A percentile compares a stretch with the other conserved stretches of the same genome.
These are phyloP conservation scores for Rhizophlyctis rosea DNA, from an alignment of 192 early-diverging fungal species.

Conservation along the genomic window DNA sequence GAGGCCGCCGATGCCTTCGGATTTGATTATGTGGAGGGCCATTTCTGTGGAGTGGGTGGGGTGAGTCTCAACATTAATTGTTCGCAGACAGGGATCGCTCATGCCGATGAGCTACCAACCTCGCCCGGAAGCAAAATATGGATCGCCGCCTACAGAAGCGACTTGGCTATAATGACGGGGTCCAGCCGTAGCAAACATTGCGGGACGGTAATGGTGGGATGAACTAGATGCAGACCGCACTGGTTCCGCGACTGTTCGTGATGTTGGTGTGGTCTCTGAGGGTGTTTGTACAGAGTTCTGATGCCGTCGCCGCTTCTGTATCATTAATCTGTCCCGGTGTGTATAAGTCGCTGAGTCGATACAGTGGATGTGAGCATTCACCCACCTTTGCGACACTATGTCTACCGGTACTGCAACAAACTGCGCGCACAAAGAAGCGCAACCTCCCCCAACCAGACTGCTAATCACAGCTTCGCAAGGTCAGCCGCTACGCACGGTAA, in stretches of 20 bases:
- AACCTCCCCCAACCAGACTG: constrained; percentile 21
- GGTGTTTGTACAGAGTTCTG: not conserved
- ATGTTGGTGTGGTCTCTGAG: not conserved
- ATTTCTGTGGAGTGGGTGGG: constrained; percentile 11
- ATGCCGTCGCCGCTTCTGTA: constrained; percentile 9
- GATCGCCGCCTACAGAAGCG: too few relatives aligned
- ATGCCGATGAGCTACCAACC: too few relatives aligned
- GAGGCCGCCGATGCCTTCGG: constrained; percentile 19
- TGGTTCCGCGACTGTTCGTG: not conserved
- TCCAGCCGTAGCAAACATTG: too few relatives aligned
- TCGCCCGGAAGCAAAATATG: too few relatives aligned
- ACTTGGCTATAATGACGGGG: too few relatives aligned
- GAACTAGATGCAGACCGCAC: too few relatives aligned
- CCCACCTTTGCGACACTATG: constrained; percentile 27
- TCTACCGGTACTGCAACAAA: constrained; percentile 30
- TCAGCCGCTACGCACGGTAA: not conserved
- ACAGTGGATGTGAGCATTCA: too few relatives aligned
- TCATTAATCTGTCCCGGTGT: too few relatives aligned
- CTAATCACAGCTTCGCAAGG: constrained; percentile 16
- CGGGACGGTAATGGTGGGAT: too few relatives aligned
- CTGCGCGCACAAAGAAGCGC: constrained; percentile 27
- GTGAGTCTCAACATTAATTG: too few relatives aligned
- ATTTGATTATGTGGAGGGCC: constrained; percentile 6
- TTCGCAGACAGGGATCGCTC: too few relatives aligned
- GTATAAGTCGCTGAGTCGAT: too few relatives aligned